Conservation (phyloP, 192 early-diverging fungal species). For the Entrophospora sp. region DNA sequence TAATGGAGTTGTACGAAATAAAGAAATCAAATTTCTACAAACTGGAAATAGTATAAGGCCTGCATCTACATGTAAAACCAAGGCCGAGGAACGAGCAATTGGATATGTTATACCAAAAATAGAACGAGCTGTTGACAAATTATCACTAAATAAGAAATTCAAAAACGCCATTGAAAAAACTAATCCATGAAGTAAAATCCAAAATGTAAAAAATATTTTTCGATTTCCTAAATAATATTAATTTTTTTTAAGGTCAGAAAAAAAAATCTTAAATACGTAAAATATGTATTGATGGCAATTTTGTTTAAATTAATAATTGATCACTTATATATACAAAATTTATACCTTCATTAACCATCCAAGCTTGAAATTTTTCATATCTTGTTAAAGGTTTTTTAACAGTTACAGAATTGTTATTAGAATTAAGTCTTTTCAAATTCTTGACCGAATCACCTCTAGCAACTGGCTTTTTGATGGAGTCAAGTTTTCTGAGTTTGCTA, state of each 20-base stretch:
- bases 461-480: not conserved
- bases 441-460: not conserved
- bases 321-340: slow-evolving; percentile 26
- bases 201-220: slow-evolving; percentile 36
- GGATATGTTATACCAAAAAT: slow-evolving; percentile 45
- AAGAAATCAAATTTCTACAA: slow-evolving; percentile 60
- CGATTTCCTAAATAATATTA: slow-evolving; percentile 22
- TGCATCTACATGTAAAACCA: slow-evolving; percentile 63
- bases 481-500: not conserved
- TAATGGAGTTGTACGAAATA: slow-evolving; percentile 48
- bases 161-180: slow-evolving; percentile 50
- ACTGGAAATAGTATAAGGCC: slow-evolving; percentile 75
- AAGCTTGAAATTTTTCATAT: slow-evolving; percentile 30
- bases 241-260: not conserved
- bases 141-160: slow-evolving; percentile 50
- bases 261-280: not conserved
- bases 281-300: not conserved
- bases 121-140: slow-evolving; percentile 37
- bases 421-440: not conserved
- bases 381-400: not conserved
- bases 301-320: not conserved
- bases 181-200: slow-evolving; percentile 52
- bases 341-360: slow-evolving; percentile 42
- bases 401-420: not conserved
- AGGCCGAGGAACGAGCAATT: slow-evolving; percentile 48